phyloP scores from a whole-genome alignment of 139 green algal species.

The Chlorokybus atmophyticus region DNA sequence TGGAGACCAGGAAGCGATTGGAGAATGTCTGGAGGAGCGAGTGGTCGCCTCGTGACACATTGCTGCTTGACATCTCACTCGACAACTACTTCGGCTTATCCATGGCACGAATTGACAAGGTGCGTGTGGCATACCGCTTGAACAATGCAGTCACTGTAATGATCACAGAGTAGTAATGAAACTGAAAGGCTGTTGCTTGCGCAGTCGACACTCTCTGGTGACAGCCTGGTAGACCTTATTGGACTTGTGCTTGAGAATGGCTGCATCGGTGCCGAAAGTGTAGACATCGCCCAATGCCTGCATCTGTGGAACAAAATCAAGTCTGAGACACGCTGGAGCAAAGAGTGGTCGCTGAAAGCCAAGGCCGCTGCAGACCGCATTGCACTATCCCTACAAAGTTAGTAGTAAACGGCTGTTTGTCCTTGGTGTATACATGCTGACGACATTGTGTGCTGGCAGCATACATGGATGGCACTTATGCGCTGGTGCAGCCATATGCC shows the following conservation, averaged over 20 bases:
- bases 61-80: constrained; percentile 81
- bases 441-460: too few relatives aligned
- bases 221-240: constrained; percentile 3
- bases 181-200: too few relatives aligned
- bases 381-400: constrained; percentile 29
- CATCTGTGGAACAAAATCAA: constrained; percentile 34
- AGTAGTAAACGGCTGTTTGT: too few relatives aligned
- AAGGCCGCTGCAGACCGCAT: constrained; percentile 49
- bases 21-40: constrained; percentile 45
- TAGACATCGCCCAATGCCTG: constrained; percentile 6
- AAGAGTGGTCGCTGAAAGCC: constrained; percentile 46
- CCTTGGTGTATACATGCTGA: too few relatives aligned
- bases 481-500: constrained; percentile 50
- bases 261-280: neutral
- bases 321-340: constrained; percentile 36
- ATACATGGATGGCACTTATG: constrained; percentile 50
- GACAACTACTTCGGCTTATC: constrained; percentile 66
- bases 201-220: neutral
- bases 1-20: constrained; percentile 55
- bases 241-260: constrained; percentile 1
- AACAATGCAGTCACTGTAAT: too few relatives aligned
- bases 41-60: constrained; percentile 47
- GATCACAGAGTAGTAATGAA: too few relatives aligned
- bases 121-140: too few relatives aligned
- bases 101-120: constrained; percentile 52